phyloP scores from a whole-genome alignment of 345 rosid genomes.

The Linum lewisii region DNA sequence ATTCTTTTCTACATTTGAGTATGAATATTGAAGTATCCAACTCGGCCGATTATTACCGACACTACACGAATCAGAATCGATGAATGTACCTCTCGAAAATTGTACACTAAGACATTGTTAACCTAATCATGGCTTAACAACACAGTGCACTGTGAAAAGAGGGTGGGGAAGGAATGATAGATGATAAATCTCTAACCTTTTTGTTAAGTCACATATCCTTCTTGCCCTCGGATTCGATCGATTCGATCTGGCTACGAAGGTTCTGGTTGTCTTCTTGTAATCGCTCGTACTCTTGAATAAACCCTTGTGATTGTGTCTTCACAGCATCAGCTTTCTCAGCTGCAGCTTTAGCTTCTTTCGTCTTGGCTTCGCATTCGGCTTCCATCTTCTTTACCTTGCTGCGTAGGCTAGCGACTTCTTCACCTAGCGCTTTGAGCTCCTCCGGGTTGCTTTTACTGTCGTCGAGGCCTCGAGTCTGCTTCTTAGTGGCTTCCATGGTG shows the following conservation, averaged over 20 bases:
- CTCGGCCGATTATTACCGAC: no score
- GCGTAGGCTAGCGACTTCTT: slow-evolving; percentile 35
- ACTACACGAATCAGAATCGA: no score
- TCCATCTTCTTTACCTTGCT: slow-evolving; percentile 41
- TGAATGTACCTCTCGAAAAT: no score
- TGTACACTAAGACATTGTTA: no score
- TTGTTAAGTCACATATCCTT: not conserved
- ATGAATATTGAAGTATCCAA: no score
- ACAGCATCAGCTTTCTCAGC: slow-evolving; percentile 51
- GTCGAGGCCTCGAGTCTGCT: slow-evolving; percentile 48
- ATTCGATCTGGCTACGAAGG: slow-evolving; percentile 54
- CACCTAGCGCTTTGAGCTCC: slow-evolving; percentile 36
- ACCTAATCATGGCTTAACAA: no score
- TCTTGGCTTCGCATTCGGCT: slow-evolving; percentile 38
- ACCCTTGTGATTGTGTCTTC: slow-evolving; percentile 63
- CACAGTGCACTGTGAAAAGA: no score
- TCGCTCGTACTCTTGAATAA: slow-evolving; percentile 61
- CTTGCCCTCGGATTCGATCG: slow-evolving; percentile 21
- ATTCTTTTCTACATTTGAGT: no score
- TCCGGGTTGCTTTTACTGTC: slow-evolving; percentile 42
- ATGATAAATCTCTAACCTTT: not conserved
- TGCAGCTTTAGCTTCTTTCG: slow-evolving; percentile 45
- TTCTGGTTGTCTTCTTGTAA: slow-evolving; percentile 65
- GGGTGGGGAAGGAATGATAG: no score
- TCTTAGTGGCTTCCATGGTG: slow-evolving; percentile 66